phyloP scores from a whole-genome alignment of 495 filamentous ascomycete genomes.

The Apodospora peruviana region DNA sequence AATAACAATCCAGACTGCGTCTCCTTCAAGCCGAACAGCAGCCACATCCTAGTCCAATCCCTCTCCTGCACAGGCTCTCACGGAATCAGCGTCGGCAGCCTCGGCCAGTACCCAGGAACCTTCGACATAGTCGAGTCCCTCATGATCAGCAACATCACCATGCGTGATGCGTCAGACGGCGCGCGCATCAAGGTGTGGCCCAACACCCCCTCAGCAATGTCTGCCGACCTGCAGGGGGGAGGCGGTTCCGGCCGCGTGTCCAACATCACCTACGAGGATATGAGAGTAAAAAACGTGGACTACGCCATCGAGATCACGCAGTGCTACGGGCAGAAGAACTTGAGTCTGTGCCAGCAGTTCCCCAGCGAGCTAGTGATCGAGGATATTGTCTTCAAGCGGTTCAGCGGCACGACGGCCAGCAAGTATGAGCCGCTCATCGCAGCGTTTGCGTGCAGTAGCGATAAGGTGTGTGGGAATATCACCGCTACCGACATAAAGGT shows the following conservation, averaged over 20 bases:
- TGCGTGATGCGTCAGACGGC: slow-evolving; percentile 59
- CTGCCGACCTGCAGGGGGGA: slow-evolving; percentile 23
- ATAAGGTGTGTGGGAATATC: slow-evolving; percentile 48
- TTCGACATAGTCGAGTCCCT: slow-evolving; percentile 63
- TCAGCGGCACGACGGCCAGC: slow-evolving; percentile 14
- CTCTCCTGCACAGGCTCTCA: slow-evolving; percentile 67
- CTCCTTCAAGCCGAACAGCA: slow-evolving; percentile 74
- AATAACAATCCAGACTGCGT: slow-evolving; percentile 48
- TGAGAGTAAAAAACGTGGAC: slow-evolving; percentile 53
- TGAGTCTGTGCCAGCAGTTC: slow-evolving; percentile 53
- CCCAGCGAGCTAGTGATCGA: slow-evolving; percentile 28
- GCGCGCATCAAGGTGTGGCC: slow-evolving; percentile 58
- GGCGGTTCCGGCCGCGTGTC: slow-evolving; percentile 31
- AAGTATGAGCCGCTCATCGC: slow-evolving; percentile 17
- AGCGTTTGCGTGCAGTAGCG: slow-evolving; percentile 48
- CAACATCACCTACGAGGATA: slow-evolving; percentile 56
- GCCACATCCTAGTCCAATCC: slow-evolving; percentile 67
- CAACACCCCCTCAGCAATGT: slow-evolving; percentile 19
- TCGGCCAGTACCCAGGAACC: slow-evolving; percentile 60
- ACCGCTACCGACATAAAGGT: slow-evolving; percentile 47
- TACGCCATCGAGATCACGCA: slow-evolving; percentile 57
- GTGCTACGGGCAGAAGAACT: slow-evolving; percentile 59
- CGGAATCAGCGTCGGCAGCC: slow-evolving; percentile 64
- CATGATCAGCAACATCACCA: slow-evolving; percentile 60
- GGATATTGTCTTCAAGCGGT: slow-evolving; percentile 14